These are phyloP conservation scores for Choanephora cucurbitarum DNA, from an alignment of 371 early-diverging fungal genomes.

Conservation along the genomic window DNA sequence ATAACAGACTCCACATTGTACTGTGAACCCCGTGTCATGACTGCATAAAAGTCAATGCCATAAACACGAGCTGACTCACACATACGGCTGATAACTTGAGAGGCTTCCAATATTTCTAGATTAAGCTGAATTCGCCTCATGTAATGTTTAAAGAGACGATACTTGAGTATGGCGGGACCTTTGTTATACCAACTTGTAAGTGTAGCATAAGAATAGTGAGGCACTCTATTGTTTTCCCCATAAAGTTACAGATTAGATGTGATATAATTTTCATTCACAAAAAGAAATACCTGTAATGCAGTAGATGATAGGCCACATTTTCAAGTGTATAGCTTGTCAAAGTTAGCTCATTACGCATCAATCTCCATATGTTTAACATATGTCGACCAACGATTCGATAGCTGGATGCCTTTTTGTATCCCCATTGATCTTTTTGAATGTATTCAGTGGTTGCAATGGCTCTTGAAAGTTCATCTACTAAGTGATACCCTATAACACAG, in stretches of 20 bases:
- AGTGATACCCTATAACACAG: constrained; percentile 40
- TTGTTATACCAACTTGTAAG: constrained; percentile 68
- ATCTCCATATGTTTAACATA: constrained; percentile 86
- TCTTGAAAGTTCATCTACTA: constrained; percentile 57
- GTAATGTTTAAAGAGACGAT: constrained; percentile 67
- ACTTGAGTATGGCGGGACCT: constrained; percentile 49
- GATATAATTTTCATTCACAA: background rate
- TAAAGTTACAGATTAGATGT: background rate
- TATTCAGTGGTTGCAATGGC: constrained; percentile 10
- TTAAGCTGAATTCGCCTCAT: constrained; percentile 67
- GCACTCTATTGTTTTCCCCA: constrained; percentile 58
- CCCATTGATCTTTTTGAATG: constrained; percentile 51
- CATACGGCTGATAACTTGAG: constrained; percentile 68
- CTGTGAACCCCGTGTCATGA: constrained; percentile 88
- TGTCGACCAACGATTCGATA: constrained; percentile 75
- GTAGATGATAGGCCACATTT: constrained; percentile 68
- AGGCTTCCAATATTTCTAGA: constrained; percentile 72
- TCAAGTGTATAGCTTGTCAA: constrained; percentile 80
- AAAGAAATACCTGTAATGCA: constrained; percentile 67
- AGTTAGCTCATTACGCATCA: constrained; percentile 72
- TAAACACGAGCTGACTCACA: constrained; percentile 87
- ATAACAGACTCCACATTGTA: constrained; percentile 88
- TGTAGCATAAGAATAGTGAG: constrained; percentile 59
- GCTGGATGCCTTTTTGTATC: constrained; percentile 62
- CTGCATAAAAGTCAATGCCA: constrained; percentile 86